These are phyloP conservation scores for Tothia fuscella DNA, from an alignment of 2,329 filamentous ascomycete genomes.

Conservation along the genomic window DNA sequence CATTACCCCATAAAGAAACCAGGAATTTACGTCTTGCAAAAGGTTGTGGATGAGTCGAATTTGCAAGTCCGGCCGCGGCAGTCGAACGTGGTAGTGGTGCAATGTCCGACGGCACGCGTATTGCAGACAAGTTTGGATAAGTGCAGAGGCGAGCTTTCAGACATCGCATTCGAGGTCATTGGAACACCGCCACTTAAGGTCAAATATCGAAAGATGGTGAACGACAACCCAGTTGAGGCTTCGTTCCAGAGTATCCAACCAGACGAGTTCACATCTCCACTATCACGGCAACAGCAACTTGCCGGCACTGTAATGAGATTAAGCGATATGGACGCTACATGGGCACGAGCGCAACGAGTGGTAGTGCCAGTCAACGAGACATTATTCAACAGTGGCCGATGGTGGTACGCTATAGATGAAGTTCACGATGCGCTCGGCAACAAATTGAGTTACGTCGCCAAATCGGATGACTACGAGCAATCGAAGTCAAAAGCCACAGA, in stretches of 20 bases:
- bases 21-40: slow-evolving; percentile 73
- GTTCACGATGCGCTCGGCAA: slow-evolving; percentile 89
- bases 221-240: slow-evolving; percentile 69
- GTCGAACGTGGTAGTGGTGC: slow-evolving; percentile 71
- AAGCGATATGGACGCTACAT: slow-evolving; percentile 55
- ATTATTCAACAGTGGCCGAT: slow-evolving; percentile 63
- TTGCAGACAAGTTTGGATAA: slow-evolving; percentile 53
- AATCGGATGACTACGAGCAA: slow-evolving; percentile 55
- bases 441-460: slow-evolving; percentile 57
- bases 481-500: slow-evolving; percentile 46
- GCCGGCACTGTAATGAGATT: slow-evolving; percentile 31
- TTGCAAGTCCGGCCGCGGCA: slow-evolving; percentile 71
- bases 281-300: slow-evolving; percentile 49
- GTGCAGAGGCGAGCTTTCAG: slow-evolving; percentile 79
- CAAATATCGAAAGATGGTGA: slow-evolving; percentile 80
- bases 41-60: slow-evolving; percentile 85
- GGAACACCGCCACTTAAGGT: slow-evolving; percentile 88
- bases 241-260: slow-evolving; percentile 91
- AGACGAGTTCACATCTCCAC: slow-evolving; percentile 68
- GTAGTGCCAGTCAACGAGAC: slow-evolving; percentile 83
- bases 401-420: slow-evolving; percentile 85
- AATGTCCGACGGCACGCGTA: slow-evolving; percentile 70
- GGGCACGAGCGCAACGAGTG: slow-evolving; percentile 67
- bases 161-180: slow-evolving; percentile 69
- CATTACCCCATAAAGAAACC: slow-evolving; percentile 70